A percentile compares a stretch with the other conserved stretches of the same genome.
These are phyloP conservation scores for Chrysanthemum makinoi DNA, from an alignment of 129 eudicot genomes.

Conservation along the genomic window DNA sequence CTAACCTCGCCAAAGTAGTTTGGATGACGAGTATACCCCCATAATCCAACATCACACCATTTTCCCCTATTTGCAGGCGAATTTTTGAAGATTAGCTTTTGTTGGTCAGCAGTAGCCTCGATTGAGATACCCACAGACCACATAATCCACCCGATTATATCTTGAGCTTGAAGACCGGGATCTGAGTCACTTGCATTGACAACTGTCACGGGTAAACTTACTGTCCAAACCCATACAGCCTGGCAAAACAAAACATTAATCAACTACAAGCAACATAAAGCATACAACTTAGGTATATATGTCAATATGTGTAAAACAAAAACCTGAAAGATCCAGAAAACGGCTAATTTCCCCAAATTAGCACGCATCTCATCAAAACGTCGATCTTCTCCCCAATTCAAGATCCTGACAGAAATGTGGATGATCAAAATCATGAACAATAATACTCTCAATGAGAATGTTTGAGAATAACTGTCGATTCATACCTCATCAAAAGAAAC, in stretches of 20 bases:
- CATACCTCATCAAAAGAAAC: slow-evolving; percentile 86
- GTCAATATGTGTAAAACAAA: not conserved
- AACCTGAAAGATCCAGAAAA: slow-evolving; percentile 96
- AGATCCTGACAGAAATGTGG: slow-evolving; percentile 50
- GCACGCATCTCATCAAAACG: slow-evolving; percentile 93
- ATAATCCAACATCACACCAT: slow-evolving; percentile 90
- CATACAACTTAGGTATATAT: not conserved
- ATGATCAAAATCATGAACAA: slow-evolving; percentile 1
- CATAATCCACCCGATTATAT: slow-evolving; percentile 90
- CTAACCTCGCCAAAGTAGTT: slow-evolving; percentile 97
- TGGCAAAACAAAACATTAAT: slow-evolving; percentile 38
- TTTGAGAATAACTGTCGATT: slow-evolving; percentile 3
- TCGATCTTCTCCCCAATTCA: slow-evolving; percentile 97
- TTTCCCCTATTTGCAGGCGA: slow-evolving; percentile 76
- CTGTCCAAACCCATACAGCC: slow-evolving; percentile 99
- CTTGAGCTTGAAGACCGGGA: slow-evolving; percentile 68
- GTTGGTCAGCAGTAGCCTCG: slow-evolving; percentile 95
- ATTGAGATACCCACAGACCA: slow-evolving; percentile 66
- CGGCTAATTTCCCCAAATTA: slow-evolving; percentile 75
- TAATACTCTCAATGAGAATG: not conserved
- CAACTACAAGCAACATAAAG: not conserved
- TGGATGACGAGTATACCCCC: slow-evolving; percentile 96
- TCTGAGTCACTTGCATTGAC: slow-evolving; percentile 77
- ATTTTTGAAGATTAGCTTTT: slow-evolving; percentile 74
- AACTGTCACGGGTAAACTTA: slow-evolving; percentile 90